phyloP scores from a whole-genome alignment of 2,329 filamentous ascomycete species.

The Teratosphaeria destructans region DNA sequence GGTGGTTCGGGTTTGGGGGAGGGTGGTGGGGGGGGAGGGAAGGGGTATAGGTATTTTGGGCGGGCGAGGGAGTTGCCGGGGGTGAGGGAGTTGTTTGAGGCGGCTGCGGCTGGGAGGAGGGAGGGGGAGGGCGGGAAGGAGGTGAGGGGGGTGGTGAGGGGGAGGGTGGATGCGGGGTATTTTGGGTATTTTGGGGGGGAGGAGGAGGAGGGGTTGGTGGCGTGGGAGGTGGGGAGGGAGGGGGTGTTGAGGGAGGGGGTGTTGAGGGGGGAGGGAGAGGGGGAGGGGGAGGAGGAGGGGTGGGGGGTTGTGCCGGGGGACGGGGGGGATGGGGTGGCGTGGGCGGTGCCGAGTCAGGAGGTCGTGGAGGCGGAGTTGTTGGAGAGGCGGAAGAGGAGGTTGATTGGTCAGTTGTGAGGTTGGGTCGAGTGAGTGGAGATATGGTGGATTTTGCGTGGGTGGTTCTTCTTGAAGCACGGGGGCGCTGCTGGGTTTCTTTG shows the following conservation, averaged over 20 bases:
- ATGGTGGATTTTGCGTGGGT: too few relatives aligned
- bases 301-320: constrained; percentile 88
- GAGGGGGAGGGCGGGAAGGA: constrained; percentile 39
- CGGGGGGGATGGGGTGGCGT: constrained; percentile 67
- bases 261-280: constrained; percentile 45
- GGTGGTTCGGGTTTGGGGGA: constrained; percentile 47
- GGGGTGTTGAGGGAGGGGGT: constrained; percentile 65
- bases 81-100: constrained; percentile 92
- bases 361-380: constrained; percentile 93
- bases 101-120: constrained; percentile 46
- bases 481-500: too few relatives aligned
- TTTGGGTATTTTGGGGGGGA: constrained; percentile 92
- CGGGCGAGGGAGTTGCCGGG: constrained; percentile 81
- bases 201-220: constrained; percentile 71
- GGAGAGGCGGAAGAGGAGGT: constrained; percentile 68
- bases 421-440: too few relatives aligned
- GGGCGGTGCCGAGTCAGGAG: constrained; percentile 75
- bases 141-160: constrained; percentile 59
- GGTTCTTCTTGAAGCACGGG: too few relatives aligned
- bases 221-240: constrained; percentile 76
- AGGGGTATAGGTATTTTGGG: constrained; percentile 91
- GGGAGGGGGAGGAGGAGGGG: constrained; percentile 23
- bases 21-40: constrained; percentile 58
- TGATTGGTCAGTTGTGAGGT: constrained; percentile 65
- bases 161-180: constrained; percentile 82